phyloP scores from a whole-genome alignment of 345 rosid species.

The Moringa oleifera region DNA sequence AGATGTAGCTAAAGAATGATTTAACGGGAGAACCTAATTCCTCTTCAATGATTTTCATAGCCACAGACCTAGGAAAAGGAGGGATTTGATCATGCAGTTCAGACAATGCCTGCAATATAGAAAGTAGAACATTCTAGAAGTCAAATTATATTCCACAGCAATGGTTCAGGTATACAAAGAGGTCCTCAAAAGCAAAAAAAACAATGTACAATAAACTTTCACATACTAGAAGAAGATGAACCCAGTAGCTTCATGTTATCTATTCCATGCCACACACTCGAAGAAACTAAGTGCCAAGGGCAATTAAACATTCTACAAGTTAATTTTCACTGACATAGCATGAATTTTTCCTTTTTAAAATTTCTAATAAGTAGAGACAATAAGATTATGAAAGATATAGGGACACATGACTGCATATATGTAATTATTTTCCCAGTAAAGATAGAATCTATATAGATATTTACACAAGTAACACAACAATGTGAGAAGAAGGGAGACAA shows the following conservation, averaged over 20 bases:
- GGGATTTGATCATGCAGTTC: slow-evolving; percentile 88
- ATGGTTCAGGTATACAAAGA: neutral
- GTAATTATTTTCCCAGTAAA: neutral
- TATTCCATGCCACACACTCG: neutral
- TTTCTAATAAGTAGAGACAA: neutral
- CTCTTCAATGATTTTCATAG: slow-evolving; percentile 79
- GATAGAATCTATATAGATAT: neutral
- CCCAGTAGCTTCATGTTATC: neutral
- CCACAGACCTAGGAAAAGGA: slow-evolving; percentile 66
- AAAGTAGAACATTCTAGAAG: too few species aligned
- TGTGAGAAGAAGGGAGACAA: neutral
- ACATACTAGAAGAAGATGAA: neutral
- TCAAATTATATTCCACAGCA: too few species aligned
- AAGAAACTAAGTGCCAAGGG: neutral
- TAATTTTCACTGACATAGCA: neutral
- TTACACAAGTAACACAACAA: neutral
- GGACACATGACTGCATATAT: too few species aligned
- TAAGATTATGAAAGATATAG: too few species aligned
- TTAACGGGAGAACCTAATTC: slow-evolving; percentile 76
- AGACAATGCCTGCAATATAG: slow-evolving; percentile 70
- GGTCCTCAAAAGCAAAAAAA: neutral
- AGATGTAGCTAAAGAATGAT: slow-evolving; percentile 61
- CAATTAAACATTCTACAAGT: neutral
- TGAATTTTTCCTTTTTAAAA: too few species aligned
- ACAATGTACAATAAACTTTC: neutral